phyloP scores from a whole-genome alignment of 306 rosid genomes.

The Malus fusca region DNA sequence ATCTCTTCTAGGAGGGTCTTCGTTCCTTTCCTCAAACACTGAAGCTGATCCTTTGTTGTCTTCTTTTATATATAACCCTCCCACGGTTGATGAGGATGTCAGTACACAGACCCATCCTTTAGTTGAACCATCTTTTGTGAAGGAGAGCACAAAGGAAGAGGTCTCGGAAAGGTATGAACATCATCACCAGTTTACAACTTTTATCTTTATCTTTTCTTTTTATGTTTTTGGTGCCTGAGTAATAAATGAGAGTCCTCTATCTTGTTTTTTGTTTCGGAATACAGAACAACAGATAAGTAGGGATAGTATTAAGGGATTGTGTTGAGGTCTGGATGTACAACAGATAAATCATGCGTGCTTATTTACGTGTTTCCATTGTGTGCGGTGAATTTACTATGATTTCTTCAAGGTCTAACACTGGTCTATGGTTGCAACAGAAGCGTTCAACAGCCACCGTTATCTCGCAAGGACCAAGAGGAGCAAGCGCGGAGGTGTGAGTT shows the following conservation, averaged over 20 bases:
- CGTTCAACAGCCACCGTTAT: slow-evolving; percentile 27
- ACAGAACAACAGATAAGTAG: not conserved
- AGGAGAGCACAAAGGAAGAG: slow-evolving; percentile 40
- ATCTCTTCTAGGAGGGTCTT: slow-evolving; percentile 77
- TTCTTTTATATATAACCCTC: slow-evolving; percentile 68
- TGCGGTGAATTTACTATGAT: not conserved
- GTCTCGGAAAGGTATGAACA: slow-evolving; percentile 38
- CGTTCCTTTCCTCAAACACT: slow-evolving; percentile 40
- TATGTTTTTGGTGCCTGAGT: not conserved
- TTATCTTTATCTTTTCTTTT: no score
- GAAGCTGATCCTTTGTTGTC: slow-evolving; percentile 82
- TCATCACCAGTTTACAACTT: not conserved
- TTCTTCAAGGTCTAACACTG: not conserved
- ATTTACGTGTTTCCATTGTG: not conserved
- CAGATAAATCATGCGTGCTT: not conserved
- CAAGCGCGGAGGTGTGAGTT: slow-evolving; percentile 64
- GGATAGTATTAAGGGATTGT: not conserved
- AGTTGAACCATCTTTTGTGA: slow-evolving; percentile 29
- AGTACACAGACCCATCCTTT: slow-evolving; percentile 33
- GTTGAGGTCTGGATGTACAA: not conserved
- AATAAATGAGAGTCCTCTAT: not conserved
- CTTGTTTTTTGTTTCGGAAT: not conserved
- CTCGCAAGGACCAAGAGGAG: slow-evolving; percentile 62
- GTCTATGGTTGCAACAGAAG: slow-evolving; percentile 41
- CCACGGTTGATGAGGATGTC: slow-evolving; percentile 29